These are phyloP conservation scores for Blastomyces emzantsi DNA, from an alignment of 2,329 filamentous ascomycete species.

Conservation along the genomic window DNA sequence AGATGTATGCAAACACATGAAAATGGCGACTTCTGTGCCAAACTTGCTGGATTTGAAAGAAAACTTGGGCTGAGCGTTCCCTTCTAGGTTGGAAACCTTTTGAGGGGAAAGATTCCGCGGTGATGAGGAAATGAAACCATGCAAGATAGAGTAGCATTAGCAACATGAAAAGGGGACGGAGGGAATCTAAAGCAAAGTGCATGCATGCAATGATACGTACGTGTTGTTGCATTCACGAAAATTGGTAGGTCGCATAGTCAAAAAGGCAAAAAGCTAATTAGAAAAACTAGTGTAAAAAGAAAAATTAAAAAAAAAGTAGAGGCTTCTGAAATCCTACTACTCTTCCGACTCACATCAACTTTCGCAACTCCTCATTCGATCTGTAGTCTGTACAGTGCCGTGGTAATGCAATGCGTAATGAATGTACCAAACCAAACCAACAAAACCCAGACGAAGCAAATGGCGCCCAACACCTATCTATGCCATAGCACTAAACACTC, in stretches of 20 bases:
- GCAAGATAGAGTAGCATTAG: background rate
- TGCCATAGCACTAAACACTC: background rate
- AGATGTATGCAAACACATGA: background rate
- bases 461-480: constrained; percentile 21
- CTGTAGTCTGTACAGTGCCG: background rate
- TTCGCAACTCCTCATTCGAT: background rate
- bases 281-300: background rate
- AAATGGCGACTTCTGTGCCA: background rate
- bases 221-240: background rate
- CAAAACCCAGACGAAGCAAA: background rate
- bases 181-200: background rate
- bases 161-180: background rate
- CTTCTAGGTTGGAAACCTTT: background rate
- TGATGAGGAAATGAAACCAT: background rate
- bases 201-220: background rate
- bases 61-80: background rate
- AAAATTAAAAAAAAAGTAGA: no score
- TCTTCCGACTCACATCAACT: background rate
- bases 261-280: background rate
- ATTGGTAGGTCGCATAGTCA: background rate
- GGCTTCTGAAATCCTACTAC: background rate
- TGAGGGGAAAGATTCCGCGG: background rate
- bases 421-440: background rate
- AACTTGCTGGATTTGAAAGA: background rate
- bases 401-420: background rate